phyloP scores from a whole-genome alignment of 148 eudicot genomes.

The Chenopodium formosanum region DNA sequence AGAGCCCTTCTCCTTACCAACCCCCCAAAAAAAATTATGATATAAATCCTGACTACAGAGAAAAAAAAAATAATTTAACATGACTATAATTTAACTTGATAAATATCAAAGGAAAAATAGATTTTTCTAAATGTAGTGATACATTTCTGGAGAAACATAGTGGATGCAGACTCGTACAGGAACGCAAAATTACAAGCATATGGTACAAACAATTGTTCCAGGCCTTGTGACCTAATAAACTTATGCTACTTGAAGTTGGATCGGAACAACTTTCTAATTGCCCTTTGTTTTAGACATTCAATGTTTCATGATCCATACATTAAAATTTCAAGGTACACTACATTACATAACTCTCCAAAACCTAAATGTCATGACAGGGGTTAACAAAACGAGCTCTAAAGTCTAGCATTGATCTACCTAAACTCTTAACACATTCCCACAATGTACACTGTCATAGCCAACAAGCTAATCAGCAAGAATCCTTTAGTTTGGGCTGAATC shows the following conservation, averaged over 20 bases:
- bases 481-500: neutral
- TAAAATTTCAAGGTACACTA: neutral
- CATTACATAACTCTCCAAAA: neutral
- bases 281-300: neutral
- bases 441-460: constrained; percentile 4
- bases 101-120: too few species aligned
- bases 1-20: too few species aligned
- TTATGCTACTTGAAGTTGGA: neutral
- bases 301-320: constrained; percentile 10
- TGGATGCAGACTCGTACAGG: neutral
- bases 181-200: neutral
- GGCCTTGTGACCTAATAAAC: neutral
- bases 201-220: neutral
- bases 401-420: constrained; percentile 4
- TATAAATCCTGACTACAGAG: too few species aligned
- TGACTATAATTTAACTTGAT: too few species aligned
- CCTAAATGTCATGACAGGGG: constrained; percentile 8
- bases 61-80: too few species aligned
- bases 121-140: too few species aligned
- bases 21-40: too few species aligned
- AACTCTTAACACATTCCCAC: neutral
- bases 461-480: neutral
- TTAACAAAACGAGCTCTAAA: constrained; percentile 9
- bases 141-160: too few species aligned
- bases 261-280: neutral